Base-by-base conservation (phyloP, 1,284 basidiomycete genomes). In the Sanghuangporus weigelae region DNA sequence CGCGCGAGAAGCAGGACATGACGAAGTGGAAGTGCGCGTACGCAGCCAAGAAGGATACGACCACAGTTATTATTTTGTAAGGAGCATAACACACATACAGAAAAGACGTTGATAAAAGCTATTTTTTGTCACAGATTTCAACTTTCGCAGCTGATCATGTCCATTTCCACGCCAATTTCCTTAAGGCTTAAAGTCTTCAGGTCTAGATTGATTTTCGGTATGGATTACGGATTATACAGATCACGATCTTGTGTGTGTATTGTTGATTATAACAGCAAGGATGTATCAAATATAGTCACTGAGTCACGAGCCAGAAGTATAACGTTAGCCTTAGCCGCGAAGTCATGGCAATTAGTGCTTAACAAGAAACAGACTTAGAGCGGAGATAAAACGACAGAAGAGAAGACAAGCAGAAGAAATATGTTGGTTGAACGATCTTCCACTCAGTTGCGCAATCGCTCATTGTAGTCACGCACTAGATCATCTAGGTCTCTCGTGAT, bases 41-140 rank as follows among this genome's bases (percentile, higher is more conserved):
- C 82, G 92, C 67, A 81, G 85, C 67, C 93, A 96, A 63, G 89
- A 92, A 57, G 95, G 89, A 10, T 98, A 97, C 72, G 96, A 99
- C 73, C 96, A 98, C 75, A 87, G 85, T 66, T 95, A 96, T 75
- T 96, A 88, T 76, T 96, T 96, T 71, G 93, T 95, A 71, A 74
- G 92, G 83, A 26, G 56, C 26, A 54, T 10, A 11, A 7, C 23
- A 14, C 10, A 6, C 31, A n/a, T 21, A 23, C 8, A 26, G n/a
- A 55, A 36, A 14, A 21, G 19, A 48, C 16, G 6, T 21, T 42
- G 12, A 16, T 14, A 44, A 16, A 48, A 26, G 56, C 16, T 26
- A 10, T 31, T 60, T 56, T 53, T 64, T 53, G 59, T 53, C 55
- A 48, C 71, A 87, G 81, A 84, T 91, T 70, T 87, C 85, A 31